Evolutionary conservation across 345 rosid genomes (phyloP).

Genomic region (Brassica juncea): DNA sequence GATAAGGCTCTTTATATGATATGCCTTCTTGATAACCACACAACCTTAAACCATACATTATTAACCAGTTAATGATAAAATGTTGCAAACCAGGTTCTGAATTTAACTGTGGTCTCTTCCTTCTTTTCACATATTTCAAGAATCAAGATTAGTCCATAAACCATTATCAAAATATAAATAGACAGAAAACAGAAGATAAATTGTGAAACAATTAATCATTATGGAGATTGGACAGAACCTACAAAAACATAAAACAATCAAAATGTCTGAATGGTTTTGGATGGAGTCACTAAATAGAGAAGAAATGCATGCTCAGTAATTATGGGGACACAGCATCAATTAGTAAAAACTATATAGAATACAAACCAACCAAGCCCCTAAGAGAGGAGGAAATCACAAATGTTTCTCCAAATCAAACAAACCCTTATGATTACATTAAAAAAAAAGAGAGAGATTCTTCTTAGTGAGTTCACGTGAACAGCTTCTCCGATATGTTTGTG

Average conservation of each 20-base stretch:
- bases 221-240: not conserved
- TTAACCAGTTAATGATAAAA: not conserved
- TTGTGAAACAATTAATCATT: not conserved
- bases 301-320: not conserved
- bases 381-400: not conserved
- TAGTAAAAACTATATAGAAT: not conserved
- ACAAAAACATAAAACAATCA: not conserved
- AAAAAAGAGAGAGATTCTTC: not conserved
- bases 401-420: slow-evolving; percentile 10
- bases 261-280: not conserved
- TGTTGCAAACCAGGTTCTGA: not conserved
- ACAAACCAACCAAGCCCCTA: not conserved
- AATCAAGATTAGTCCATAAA: not conserved
- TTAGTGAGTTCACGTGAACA: slow-evolving; percentile 30
- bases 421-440: slow-evolving; percentile 19
- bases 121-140: not conserved
- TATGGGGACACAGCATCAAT: slow-evolving; percentile 12
- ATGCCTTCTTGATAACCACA: not conserved
- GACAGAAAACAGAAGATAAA: not conserved
- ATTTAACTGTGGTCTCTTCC: not conserved
- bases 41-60: not conserved
- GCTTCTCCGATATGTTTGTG: slow-evolving; percentile 37
- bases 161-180: not conserved
- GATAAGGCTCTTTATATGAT: slow-evolving; percentile 27
- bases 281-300: not conserved